These are phyloP conservation scores for Tothia fuscella DNA, from an alignment of 2,329 filamentous ascomycete species.

Conservation along the genomic window DNA sequence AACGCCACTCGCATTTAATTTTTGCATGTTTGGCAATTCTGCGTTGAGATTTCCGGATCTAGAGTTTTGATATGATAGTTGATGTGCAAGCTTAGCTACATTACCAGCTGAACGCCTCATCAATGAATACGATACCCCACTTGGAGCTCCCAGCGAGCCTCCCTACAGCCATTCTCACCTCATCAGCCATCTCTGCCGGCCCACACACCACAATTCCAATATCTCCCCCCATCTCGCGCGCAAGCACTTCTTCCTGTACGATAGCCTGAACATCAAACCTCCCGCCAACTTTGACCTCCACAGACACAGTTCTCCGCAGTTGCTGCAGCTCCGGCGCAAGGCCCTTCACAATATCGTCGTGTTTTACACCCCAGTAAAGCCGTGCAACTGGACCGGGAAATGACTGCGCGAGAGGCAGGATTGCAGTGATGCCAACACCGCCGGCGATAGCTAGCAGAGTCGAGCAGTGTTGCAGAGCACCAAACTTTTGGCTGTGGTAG, in stretches of 20 bases:
- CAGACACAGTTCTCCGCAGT: constrained; percentile 14
- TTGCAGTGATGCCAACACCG: constrained; percentile 37
- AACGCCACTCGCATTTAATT: too few species aligned
- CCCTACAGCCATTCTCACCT: constrained; percentile 47
- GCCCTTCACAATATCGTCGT: constrained; percentile 17
- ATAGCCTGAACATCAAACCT: constrained; percentile 21
- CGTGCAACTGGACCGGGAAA: constrained; percentile 24
- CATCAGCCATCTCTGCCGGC: constrained; percentile 50
- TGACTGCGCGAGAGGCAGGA: constrained; percentile 24
- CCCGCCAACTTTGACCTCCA: constrained; percentile 23
- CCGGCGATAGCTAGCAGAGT: constrained; percentile 33
- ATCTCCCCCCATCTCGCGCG: constrained; percentile 41
- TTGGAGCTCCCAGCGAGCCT: too few species aligned
- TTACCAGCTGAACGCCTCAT: too few species aligned
- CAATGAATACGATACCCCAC: too few species aligned
- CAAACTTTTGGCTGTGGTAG: constrained; percentile 21
- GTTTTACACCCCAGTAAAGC: constrained; percentile 26
- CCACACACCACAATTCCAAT: constrained; percentile 66
- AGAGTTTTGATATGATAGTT: too few species aligned
- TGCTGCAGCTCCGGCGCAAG: constrained; percentile 16
- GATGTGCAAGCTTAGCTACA: too few species aligned
- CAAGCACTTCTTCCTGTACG: constrained; percentile 46
- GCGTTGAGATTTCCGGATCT: too few species aligned
- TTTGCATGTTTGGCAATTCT: too few species aligned
- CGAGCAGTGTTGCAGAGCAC: constrained; percentile 1